Evolutionary conservation across 2,329 filamentous ascomycete species (phyloP).

Genomic region (Nakataea oryzae): DNA sequence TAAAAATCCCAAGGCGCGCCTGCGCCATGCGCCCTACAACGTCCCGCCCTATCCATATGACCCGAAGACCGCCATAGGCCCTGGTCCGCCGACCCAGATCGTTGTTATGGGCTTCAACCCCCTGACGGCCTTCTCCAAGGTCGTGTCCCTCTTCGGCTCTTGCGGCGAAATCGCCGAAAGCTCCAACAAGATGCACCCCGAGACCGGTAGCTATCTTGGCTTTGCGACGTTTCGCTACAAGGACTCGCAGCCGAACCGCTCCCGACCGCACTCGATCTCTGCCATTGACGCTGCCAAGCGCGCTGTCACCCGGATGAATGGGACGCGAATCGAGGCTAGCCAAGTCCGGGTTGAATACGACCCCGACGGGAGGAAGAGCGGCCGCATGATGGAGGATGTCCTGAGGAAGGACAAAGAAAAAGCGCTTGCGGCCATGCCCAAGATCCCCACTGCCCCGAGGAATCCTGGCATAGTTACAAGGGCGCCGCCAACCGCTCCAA

Average conservation of each 20-base stretch:
- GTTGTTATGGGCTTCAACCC: conserved; percentile 97
- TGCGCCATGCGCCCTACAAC: conserved; percentile 65
- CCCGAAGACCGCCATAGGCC: conserved; percentile 71
- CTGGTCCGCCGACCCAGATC: conserved; percentile 80
- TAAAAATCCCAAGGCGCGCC: conserved; percentile 54
- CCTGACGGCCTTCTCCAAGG: conserved; percentile 66
- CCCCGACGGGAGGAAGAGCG: conserved; percentile 75
- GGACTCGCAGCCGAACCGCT: conserved; percentile 49
- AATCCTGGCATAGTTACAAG: conserved; percentile 36
- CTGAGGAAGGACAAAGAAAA: conserved; percentile 60
- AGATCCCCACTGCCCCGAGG: conserved; percentile 14
- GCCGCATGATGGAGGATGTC: conserved; percentile 64
- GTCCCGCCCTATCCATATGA: conserved; percentile 77
- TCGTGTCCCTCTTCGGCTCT: conserved; percentile 64
- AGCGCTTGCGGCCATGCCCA: conserved; percentile 5
- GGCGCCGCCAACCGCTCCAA: conserved; percentile 76
- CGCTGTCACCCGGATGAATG: conserved; percentile 68
- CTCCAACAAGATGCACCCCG: conserved; percentile 89
- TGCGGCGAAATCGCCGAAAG: conserved; percentile 85
- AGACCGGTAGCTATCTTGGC: conserved; percentile 86
- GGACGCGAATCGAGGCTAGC: conserved; percentile 68
- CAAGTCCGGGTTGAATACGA: conserved; percentile 79
- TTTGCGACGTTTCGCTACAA: conserved; percentile 87
- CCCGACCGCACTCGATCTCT: conserved; percentile 43
- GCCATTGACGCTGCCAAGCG: conserved; percentile 74